Conservation (phyloP, 2,329 filamentous ascomycete genomes). For the Geosmithia morbida region DNA sequence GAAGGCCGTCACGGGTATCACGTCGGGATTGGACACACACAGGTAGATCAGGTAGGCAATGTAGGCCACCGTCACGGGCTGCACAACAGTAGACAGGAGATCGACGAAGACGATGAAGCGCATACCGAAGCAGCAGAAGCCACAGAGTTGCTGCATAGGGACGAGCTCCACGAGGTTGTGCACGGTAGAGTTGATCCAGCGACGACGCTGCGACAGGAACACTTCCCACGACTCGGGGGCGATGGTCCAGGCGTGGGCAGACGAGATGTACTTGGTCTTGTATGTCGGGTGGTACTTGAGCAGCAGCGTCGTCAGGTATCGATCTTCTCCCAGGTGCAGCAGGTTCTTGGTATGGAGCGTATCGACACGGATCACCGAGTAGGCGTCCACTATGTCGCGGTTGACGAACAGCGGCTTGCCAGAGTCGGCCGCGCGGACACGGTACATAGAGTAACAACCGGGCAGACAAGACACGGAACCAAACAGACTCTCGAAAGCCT, state of each 20-base stretch:
- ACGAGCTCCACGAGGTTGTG: slow-evolving; percentile 96
- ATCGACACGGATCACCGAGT: slow-evolving; percentile 88
- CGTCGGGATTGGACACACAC: slow-evolving; percentile 42
- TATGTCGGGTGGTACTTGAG: slow-evolving; percentile 86
- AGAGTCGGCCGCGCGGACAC: slow-evolving; percentile 83
- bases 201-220: slow-evolving; percentile 94
- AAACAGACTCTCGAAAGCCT: slow-evolving; percentile 95
- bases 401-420: slow-evolving; percentile 96
- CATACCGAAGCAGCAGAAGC: slow-evolving; percentile 99
- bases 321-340: slow-evolving; percentile 91
- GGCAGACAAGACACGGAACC: slow-evolving; percentile 95
- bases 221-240: slow-evolving; percentile 88
- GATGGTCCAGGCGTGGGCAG: slow-evolving; percentile 90
- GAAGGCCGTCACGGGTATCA: slow-evolving; percentile 75
- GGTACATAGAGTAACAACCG: slow-evolving; percentile 99
- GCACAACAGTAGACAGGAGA: slow-evolving; percentile 78
- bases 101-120: slow-evolving; percentile 94
- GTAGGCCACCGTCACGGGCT: slow-evolving; percentile 83
- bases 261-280: slow-evolving; percentile 96
- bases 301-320: slow-evolving; percentile 87
- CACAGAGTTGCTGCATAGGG: slow-evolving; percentile 83
- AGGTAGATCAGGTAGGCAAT: slow-evolving; percentile 78
- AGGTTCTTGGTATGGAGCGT: slow-evolving; percentile 99
- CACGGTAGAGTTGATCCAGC: slow-evolving; percentile 99
- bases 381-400: slow-evolving; percentile 75